phyloP scores from a whole-genome alignment of 208 protist species.

The Acanthamoeba castellanii region DNA sequence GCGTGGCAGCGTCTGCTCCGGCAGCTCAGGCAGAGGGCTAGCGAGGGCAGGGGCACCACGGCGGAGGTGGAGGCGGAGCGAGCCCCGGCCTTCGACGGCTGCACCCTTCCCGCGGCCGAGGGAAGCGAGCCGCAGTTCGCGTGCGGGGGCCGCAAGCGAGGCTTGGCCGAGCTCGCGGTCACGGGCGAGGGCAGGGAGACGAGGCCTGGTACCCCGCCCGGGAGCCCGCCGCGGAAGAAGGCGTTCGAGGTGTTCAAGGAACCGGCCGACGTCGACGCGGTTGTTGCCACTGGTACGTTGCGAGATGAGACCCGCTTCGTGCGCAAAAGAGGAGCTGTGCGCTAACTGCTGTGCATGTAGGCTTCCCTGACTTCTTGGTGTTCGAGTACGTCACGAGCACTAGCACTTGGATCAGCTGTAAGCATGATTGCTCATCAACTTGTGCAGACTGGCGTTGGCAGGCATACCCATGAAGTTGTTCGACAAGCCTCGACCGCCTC shows the following conservation, averaged over 20 bases:
- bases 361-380: conserved; percentile 10
- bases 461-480: neutral
- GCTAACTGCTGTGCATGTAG: neutral
- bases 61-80: neutral
- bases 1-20: neutral
- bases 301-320: neutral
- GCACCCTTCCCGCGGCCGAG: neutral
- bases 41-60: no score
- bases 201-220: neutral
- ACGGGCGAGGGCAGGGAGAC: neutral
- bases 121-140: neutral
- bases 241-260: neutral
- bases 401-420: neutral
- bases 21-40: neutral
- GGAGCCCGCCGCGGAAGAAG: neutral
- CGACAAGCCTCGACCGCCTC: neutral
- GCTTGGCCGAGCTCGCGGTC: neutral
- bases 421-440: neutral
- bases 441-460: neutral
- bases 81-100: neutral
- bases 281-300: neutral
- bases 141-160: neutral
- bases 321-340: no score
- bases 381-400: neutral
- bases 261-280: no score